Evolutionary conservation across 805 yeast species (phyloP).

Genomic region (Zygoascus flipseniorum): DNA sequence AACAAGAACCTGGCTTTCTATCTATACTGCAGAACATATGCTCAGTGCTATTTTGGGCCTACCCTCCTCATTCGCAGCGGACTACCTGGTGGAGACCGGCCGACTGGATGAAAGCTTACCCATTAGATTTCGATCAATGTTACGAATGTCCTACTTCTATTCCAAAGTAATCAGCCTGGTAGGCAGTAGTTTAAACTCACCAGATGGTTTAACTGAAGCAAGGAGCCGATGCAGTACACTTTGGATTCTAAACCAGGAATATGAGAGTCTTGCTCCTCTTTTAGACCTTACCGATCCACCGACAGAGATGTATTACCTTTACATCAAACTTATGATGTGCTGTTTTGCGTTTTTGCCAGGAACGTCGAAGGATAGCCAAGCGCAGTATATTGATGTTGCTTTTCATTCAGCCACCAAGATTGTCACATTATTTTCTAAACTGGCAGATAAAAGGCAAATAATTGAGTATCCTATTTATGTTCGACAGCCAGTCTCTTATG

Average conservation of each 20-base stretch:
- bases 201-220: slow-evolving; percentile 85
- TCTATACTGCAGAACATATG: slow-evolving; percentile 79
- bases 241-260: slow-evolving; percentile 67
- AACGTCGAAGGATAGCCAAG: slow-evolving; percentile 79
- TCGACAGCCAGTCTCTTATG: slow-evolving; percentile 76
- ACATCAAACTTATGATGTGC: slow-evolving; percentile 73
- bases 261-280: slow-evolving; percentile 60
- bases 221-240: slow-evolving; percentile 72
- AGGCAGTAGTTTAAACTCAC: slow-evolving; percentile 78
- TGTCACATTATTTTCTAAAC: slow-evolving; percentile 64
- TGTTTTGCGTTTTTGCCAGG: slow-evolving; percentile 76
- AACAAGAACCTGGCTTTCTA: slow-evolving; percentile 85
- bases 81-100: slow-evolving; percentile 72
- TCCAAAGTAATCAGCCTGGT: slow-evolving; percentile 73
- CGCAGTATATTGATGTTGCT: slow-evolving; percentile 72
- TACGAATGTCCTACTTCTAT: slow-evolving; percentile 72
- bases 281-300: slow-evolving; percentile 49
- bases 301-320: slow-evolving; percentile 69
- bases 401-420: slow-evolving; percentile 74
- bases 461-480: slow-evolving; percentile 82
- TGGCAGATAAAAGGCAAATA: slow-evolving; percentile 59
- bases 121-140: slow-evolving; percentile 58
- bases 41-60: slow-evolving; percentile 84
- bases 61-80: slow-evolving; percentile 81
- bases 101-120: slow-evolving; percentile 59